These are phyloP conservation scores for Pichiaceae sp. DNA, from an alignment of 1,139 yeast genomes.

Conservation along the genomic window DNA sequence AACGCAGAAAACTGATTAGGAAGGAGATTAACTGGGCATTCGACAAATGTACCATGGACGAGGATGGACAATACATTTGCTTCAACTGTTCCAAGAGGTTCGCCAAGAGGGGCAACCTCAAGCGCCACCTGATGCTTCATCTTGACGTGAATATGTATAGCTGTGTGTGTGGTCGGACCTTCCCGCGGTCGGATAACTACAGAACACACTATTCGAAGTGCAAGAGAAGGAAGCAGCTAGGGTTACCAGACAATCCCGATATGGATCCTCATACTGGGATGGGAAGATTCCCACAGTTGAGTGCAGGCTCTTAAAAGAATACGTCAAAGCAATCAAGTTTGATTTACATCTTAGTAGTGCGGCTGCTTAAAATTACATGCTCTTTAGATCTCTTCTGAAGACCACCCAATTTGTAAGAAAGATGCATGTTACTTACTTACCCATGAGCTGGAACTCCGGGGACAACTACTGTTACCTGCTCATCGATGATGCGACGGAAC, in stretches of 20 bases:
- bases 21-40: slow-evolving; percentile 4
- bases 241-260: slow-evolving; percentile 1
- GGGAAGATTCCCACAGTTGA: too few relatives aligned
- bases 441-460: slow-evolving; percentile 94
- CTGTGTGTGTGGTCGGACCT: slow-evolving; percentile 19
- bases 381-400: too few relatives aligned
- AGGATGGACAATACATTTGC: slow-evolving; percentile 6
- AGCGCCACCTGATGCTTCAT: slow-evolving; percentile 18
- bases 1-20: slow-evolving; percentile 2
- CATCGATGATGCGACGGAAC: slow-evolving; percentile 55
- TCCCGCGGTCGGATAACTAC: slow-evolving; percentile 19
- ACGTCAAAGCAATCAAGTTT: too few relatives aligned
- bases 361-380: too few relatives aligned
- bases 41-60: background rate
- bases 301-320: too few relatives aligned
- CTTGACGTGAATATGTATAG: slow-evolving; percentile 16
- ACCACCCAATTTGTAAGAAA: slow-evolving; percentile 5
- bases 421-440: slow-evolving; percentile 77
- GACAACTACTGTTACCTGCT: slow-evolving; percentile 84
- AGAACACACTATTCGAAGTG: slow-evolving; percentile 13
- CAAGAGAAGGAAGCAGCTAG: slow-evolving; percentile 2
- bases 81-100: slow-evolving; percentile 16
- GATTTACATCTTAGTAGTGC: too few relatives aligned
- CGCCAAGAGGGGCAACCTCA: slow-evolving; percentile 17
- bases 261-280: too few relatives aligned